These are phyloP conservation scores for Dentipellis sp. DNA, from an alignment of 768 basidiomycete species.

Conservation along the genomic window DNA sequence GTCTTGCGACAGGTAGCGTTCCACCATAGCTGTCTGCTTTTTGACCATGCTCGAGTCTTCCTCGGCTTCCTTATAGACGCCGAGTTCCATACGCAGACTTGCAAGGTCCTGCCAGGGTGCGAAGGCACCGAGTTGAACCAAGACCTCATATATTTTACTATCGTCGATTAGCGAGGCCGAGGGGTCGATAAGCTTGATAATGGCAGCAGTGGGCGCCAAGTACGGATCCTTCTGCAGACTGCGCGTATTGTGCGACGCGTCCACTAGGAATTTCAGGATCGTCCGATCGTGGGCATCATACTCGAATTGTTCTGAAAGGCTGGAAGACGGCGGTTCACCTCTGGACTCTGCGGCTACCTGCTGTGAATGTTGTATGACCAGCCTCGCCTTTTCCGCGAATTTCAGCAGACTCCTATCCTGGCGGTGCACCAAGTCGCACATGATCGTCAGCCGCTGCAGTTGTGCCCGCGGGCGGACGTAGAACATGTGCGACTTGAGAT, in stretches of 20 bases:
- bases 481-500: conserved; percentile 43
- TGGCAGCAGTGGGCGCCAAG: conserved; percentile 34
- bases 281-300: conserved; percentile 47
- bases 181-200: conserved; percentile 49
- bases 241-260: conserved; percentile 40
- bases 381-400: conserved; percentile 44
- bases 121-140: conserved; percentile 66
- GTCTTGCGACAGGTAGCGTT: not conserved
- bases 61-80: not conserved
- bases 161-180: conserved; percentile 24
- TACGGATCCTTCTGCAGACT: conserved; percentile 58
- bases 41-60: not conserved
- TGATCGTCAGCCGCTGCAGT: conserved; percentile 37
- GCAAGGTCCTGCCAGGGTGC: conserved; percentile 74
- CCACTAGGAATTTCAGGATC: conserved; percentile 51
- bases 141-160: conserved; percentile 32
- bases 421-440: conserved; percentile 38
- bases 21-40: not conserved
- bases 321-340: conserved; percentile 20
- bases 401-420: conserved; percentile 29
- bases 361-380: conserved; percentile 24
- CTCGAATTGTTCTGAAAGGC: conserved; percentile 18
- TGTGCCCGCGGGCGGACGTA: conserved; percentile 54
- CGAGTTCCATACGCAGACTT: conserved; percentile 9
- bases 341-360: not conserved